phyloP scores from a whole-genome alignment of 2,329 filamentous ascomycete species.

The Cladosporium austrohemisphaericum region DNA sequence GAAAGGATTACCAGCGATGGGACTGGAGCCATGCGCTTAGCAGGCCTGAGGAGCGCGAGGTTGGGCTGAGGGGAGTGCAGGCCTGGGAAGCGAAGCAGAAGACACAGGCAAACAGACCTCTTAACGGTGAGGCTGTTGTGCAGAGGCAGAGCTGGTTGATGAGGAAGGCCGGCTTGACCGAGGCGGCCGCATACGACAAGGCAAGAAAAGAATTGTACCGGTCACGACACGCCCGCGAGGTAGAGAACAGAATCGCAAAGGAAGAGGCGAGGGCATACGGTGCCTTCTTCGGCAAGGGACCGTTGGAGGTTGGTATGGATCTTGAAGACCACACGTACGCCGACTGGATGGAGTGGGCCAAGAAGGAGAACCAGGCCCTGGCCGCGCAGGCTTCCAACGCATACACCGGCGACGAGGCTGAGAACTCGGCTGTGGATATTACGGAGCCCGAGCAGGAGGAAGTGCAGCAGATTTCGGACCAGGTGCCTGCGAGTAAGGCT shows the following conservation, averaged over 20 bases:
- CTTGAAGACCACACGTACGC: slow-evolving; percentile 79
- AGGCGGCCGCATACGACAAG: slow-evolving; percentile 73
- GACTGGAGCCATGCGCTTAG: slow-evolving; percentile 63
- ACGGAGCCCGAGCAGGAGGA: slow-evolving; percentile 34
- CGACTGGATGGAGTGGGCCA: slow-evolving; percentile 79
- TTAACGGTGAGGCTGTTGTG: slow-evolving; percentile 72
- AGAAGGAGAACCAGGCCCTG: slow-evolving; percentile 47
- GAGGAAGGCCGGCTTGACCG: slow-evolving; percentile 37
- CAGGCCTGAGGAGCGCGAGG: slow-evolving; percentile 11
- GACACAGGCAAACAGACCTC: slow-evolving; percentile 66
- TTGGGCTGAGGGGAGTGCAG: slow-evolving; percentile 3
- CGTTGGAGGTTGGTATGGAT: slow-evolving; percentile 72
- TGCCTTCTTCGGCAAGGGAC: slow-evolving; percentile 79
- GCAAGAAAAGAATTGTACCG: slow-evolving; percentile 89
- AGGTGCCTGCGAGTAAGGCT: slow-evolving; percentile 30
- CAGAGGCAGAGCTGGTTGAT: slow-evolving; percentile 89
- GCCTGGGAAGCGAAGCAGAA: slow-evolving; percentile 43
- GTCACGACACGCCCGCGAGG: slow-evolving; percentile 74
- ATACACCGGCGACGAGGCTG: slow-evolving; percentile 36
- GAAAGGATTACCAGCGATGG: slow-evolving; percentile 69
- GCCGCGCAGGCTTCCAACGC: slow-evolving; percentile 48
- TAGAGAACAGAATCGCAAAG: slow-evolving; percentile 74
- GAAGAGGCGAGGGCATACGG: slow-evolving; percentile 86
- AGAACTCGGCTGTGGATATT: slow-evolving; percentile 30
- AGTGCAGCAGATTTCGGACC: slow-evolving; percentile 34